Conservation (phyloP, 495 filamentous ascomycete species). For the Pyrenula massariospora region DNA sequence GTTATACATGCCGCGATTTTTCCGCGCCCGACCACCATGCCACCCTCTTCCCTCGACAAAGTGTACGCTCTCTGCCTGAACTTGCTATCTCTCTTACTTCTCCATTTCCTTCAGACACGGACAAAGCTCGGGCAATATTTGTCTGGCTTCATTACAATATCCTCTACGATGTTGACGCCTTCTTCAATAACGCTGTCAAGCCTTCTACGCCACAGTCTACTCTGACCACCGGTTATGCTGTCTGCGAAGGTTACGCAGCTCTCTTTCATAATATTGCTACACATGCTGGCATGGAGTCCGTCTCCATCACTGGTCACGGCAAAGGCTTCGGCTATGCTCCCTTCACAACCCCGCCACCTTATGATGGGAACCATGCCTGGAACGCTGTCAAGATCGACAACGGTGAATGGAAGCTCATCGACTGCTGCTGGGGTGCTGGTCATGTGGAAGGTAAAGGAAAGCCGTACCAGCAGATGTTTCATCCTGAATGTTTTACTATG, state of each 20-base stretch:
- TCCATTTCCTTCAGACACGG: slow-evolving; percentile 70
- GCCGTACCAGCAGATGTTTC: slow-evolving; percentile 58
- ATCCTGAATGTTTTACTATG: slow-evolving; percentile 59
- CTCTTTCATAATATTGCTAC: slow-evolving; percentile 65
- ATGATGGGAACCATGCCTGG: slow-evolving; percentile 69
- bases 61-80: slow-evolving; percentile 41
- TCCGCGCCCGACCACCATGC: slow-evolving; percentile 69
- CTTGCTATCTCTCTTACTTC: slow-evolving; percentile 65
- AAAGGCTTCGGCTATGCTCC: slow-evolving; percentile 68
- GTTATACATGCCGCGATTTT: slow-evolving; percentile 80
- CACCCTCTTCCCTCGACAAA: slow-evolving; percentile 56
- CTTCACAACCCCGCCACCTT: slow-evolving; percentile 44
- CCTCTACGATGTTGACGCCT: slow-evolving; percentile 63
- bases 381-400: slow-evolving; percentile 80
- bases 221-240: slow-evolving; percentile 63
- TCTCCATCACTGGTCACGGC: slow-evolving; percentile 67
- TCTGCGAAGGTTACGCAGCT: slow-evolving; percentile 87
- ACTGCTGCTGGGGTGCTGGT: slow-evolving; percentile 89
- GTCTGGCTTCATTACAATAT: slow-evolving; percentile 95
- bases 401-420: slow-evolving; percentile 83
- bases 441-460: slow-evolving; percentile 30
- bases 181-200: slow-evolving; percentile 58
- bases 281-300: slow-evolving; percentile 57
- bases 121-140: slow-evolving; percentile 87
- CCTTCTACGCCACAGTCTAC: slow-evolving; percentile 56